Base-by-base conservation (phyloP, 2,329 filamentous ascomycete species). In the Neoascochyta sp. region DNA sequence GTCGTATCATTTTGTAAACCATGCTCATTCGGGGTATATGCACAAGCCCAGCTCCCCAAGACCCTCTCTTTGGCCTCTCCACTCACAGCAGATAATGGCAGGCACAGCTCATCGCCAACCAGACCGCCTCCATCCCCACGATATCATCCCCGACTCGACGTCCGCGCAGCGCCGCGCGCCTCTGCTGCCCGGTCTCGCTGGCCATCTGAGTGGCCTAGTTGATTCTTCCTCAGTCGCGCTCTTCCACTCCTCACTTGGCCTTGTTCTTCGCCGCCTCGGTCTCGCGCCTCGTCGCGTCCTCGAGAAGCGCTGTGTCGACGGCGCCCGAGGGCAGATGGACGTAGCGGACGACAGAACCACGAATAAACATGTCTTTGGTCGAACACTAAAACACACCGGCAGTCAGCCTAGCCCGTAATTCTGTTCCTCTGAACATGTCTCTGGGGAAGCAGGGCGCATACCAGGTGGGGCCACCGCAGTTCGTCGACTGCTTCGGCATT, bases 321-420 rank as follows among this genome's bases (percentile, higher is more conserved):
- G 85, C 83, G 16, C 73, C 76, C 6, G 82, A 81, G 0, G 89
- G 88, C 28, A 95, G 70, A 63, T 95, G 86, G 27, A 95, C 87
- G 57, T 95, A 95, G 50, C 89, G 76, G 44, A 95, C 89, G 24
- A 95, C 89, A 34, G 86, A 93, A 17, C 89, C 89, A 54, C 89
- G 78, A 55, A 95, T 94, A 61, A 95, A 95, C 67, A 95, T 87
- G 58, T 94, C 95, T 71, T 93, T 94, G 46, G 95, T 88, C 11
- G 87, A 83, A 40, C 77, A 81, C 76, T 80, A 43, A 16, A 14
- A n/a, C n/a, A n/a, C n/a, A n/a, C 4, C 11, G 9, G 4, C 5
- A 7, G 22, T 50, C 24, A 50, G 38, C 28, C 12, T 12, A 8
- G 5, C 5, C 12, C 14, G 5, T 16, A 19, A 0, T 12, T 9